Base-by-base conservation (phyloP, 495 filamentous ascomycete genomes). In the Tuber umbilicatum region DNA sequence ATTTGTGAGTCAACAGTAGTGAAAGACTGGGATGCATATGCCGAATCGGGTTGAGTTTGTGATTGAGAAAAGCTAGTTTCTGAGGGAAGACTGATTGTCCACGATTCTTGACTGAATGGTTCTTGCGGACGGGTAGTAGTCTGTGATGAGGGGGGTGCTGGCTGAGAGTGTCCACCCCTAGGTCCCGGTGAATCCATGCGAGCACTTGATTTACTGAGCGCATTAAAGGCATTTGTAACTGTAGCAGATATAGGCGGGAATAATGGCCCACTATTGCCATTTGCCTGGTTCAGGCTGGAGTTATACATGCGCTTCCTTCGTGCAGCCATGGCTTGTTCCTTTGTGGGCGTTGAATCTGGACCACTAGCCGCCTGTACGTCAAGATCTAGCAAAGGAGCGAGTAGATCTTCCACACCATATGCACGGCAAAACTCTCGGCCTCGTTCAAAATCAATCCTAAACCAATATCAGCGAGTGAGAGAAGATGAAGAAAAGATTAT, bases 281-380 rank as follows among this genome's bases (percentile, higher is more conserved):
- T 88, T 31, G 85, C 83, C 60, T 92, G 89, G 69, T 85, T 90
- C 42, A 96, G 90, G 16, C 83, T 85, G 35, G 89, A 86, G 78
- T 92, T 96, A 80, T 97, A 92, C 86, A 93, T 88, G 73, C 94
- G 88, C 82, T 99, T 98, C 74, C 95, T 86, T 82, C 97, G 93
- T 21, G 96, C 96, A 40, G 95, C 96, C 95, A 97, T 97, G 72
- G 95, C 95, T 84, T 99, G 95, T 84, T 99, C 95, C 83, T 99
- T 99, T n/a, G 95, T 99, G 0, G 95, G 95, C 5, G 95, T 99
- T 90, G 70, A 94, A 87, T 74, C 88, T 87, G 70, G 90, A 85
- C 45, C 89, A 87, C 50, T 86, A 83, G 75, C 86, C 67, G 80
- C 75, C 31, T 81, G 74, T 37, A 79, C 75, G 71, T 82, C 81